Base-by-base conservation (phyloP, 768 basidiomycete species). In the Russula virescens region DNA sequence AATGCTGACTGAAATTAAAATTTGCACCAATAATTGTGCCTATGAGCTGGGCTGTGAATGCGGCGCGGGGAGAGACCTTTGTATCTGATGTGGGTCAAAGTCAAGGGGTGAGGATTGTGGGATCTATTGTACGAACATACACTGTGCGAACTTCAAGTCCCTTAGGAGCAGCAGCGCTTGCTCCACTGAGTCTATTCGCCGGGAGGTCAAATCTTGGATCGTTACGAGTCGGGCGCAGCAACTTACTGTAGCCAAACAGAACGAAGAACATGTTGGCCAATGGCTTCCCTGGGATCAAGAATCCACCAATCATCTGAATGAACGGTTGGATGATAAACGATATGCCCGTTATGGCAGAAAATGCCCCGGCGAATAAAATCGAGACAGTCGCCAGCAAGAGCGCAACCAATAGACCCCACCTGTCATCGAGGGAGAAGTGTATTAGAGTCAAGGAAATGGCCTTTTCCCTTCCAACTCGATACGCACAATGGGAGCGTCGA, bases 111-210 rank as follows among this genome's bases (percentile, higher is more conserved):
- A 45, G 6, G 13, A 1, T 26, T 11, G 3, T 26, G 34, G 31
- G 19, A 43, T 11, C 14, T 5, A 5, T 8, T 8, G 2, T 3
- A 19, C 23, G 10, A 35, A 54, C 55, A 48, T 66, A 72, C 80
- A 79, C 68, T 75, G 80, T 2, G 75, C 78, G 55, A 80, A 77
- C 68, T 82, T 81, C 25, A 82, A 72, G 67, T 83, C 81, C 38
- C 74, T 72, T 19, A 81, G 69, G 60, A 82, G 69, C 10, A 77
- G 66, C 48, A 75, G 73, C 5, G 78, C 78, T 60, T 81, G 80
- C 18, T 52, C 75, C n/a, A 80, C 79, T 28, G 78, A 77, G 65
- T 64, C 66, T 81, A 50, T 23, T 25, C 28, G 5, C 13, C 5
- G 3, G 6, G 11, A 11, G 38, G 49, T 38, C 50, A 26, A 52